Evolutionary conservation across 2,329 filamentous ascomycete genomes (phyloP).

Genomic region (Penicillium polonicum): DNA sequence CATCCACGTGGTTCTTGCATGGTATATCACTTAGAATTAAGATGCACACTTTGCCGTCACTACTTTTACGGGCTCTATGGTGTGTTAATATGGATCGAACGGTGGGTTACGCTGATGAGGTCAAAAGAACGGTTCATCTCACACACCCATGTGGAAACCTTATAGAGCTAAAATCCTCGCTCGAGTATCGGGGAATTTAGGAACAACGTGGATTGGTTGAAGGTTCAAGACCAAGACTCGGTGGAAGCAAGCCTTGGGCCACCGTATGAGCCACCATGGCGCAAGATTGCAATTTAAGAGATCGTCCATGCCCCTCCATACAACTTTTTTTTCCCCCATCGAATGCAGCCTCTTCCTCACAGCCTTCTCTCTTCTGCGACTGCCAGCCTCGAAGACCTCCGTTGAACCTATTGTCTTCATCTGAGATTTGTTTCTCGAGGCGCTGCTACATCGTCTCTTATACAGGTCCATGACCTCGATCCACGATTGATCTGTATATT

Average conservation of each 20-base stretch:
- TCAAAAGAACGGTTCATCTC: neutral
- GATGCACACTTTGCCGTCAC: neutral
- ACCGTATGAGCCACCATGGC: neutral
- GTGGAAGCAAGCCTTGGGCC: neutral
- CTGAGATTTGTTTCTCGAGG: neutral
- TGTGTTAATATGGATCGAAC: neutral
- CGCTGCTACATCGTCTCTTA: neutral
- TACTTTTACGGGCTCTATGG: neutral
- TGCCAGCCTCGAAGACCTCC: neutral
- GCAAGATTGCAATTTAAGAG: neutral
- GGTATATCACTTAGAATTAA: neutral
- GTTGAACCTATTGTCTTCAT: neutral
- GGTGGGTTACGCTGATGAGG: neutral
- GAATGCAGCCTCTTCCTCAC: neutral
- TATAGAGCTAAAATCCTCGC: no score
- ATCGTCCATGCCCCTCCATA: neutral
- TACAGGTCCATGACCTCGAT: neutral
- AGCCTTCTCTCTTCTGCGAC: neutral
- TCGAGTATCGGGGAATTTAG: neutral
- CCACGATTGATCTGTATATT: conserved; percentile 11
- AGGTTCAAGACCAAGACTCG: neutral
- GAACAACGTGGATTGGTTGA: neutral
- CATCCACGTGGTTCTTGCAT: neutral
- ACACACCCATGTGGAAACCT: neutral
- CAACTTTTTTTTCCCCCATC: no score